These are phyloP conservation scores for Malassezia sp. DNA, from an alignment of 1,284 basidiomycete species.

Conservation along the genomic window DNA sequence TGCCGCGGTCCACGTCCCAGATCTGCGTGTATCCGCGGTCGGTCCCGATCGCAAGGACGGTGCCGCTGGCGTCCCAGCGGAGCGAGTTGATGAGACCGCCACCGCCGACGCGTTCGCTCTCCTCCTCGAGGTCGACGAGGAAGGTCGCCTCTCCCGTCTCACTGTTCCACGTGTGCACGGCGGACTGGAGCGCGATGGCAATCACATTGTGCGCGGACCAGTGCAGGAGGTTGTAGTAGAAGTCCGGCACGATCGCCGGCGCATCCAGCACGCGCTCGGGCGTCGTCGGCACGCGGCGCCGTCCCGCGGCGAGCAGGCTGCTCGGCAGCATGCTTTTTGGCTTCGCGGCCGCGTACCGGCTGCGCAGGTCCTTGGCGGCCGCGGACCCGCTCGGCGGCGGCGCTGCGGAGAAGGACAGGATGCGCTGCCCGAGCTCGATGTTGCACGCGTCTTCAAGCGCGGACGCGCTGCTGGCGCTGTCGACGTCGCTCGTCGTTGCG, in stretches of 20 bases:
- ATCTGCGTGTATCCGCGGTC: conserved; percentile 80
- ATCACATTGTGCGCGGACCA: conserved; percentile 73
- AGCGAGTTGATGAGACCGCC: conserved; percentile 58
- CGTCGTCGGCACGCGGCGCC: conserved; percentile 68
- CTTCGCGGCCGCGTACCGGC: conserved; percentile 31
- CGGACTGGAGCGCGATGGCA: conserved; percentile 36
- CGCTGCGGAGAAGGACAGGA: conserved; percentile 49
- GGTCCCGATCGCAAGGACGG: conserved; percentile 72
- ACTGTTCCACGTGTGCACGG: conserved; percentile 61
- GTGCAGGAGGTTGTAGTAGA: conserved; percentile 84
- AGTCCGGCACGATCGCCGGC: conserved; percentile 87
- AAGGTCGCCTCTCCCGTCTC: conserved; percentile 71
- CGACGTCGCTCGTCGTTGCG: neutral
- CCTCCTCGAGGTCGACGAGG: conserved; percentile 49
- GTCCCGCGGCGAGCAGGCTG: conserved; percentile 46
- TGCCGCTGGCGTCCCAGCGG: conserved; percentile 76
- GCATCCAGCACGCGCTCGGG: conserved; percentile 88
- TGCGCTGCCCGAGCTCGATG: conserved; percentile 47
- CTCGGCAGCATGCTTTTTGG: conserved; percentile 36
- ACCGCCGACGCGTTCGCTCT: conserved; percentile 39
- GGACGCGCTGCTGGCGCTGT: conserved; percentile 15
- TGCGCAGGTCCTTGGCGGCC: conserved; percentile 42
- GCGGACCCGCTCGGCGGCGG: conserved; percentile 40
- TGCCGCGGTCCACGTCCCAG: conserved; percentile 77
- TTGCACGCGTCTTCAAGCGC: conserved; percentile 36